Base-by-base conservation (phyloP, 2,329 filamentous ascomycete genomes). In the Penicillium sp. region DNA sequence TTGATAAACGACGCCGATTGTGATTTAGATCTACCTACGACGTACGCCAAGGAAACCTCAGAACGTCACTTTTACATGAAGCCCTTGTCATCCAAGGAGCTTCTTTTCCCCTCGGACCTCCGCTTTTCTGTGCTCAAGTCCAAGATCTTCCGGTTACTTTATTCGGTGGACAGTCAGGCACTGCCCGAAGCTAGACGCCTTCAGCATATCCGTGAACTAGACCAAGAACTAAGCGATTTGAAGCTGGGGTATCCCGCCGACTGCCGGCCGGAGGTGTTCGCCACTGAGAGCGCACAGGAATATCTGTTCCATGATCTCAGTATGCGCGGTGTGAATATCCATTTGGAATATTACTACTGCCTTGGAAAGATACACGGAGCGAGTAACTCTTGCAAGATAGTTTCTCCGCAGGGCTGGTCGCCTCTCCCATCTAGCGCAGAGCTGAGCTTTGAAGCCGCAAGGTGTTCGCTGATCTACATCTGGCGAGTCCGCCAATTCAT, bases 331-430 rank as follows among this genome's bases (percentile, higher is more conserved):
- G 60, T 66, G 6, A 67, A 60, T 39, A 56, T 68, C 3, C 67
- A 68, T 29, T 53, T 69, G 11, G 65, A 69, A 40, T 69, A 68
- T 38, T 69, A 67, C 44, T 64, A 60, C 29, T 64, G 63, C n/a
- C 31, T 69, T 2, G 59, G 61, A 4, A 65, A 62, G 29, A 67
- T 69, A n/a, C 67, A 69, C 23, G 64, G 60, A 2, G 62, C 65
- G 16, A 62, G 48, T 27, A 49, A 31, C 25, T 29, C 52, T 5
- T 50, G 36, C 11, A 56, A 40, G n/a, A 51, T 57, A 0, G 25
- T 57, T 5, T 19, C 36, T 0, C 44, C 51, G 4, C 47, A 49
- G 5, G 46, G 19, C 33, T 60, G 57, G 55, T 59, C 61, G 0
- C 58, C 60, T 19, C 55, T 68, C 0, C 53, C 60, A 9, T 68